phyloP scores from a whole-genome alignment of 2,329 filamentous ascomycete genomes.

The Aspergillus viridinutans region DNA sequence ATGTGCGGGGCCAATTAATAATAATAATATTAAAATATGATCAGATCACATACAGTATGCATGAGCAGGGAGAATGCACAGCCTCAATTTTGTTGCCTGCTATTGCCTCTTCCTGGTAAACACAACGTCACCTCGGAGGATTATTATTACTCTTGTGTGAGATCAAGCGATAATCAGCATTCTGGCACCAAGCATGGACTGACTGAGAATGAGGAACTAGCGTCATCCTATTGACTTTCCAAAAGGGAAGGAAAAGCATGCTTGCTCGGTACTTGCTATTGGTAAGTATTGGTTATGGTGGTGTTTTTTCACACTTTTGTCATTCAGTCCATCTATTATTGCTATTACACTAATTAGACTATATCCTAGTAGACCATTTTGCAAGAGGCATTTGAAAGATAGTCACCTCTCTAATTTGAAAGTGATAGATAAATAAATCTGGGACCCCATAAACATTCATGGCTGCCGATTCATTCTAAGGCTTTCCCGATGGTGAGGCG shows the following conservation, averaged over 20 bases:
- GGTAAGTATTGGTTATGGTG: background rate
- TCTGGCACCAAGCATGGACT: constrained; percentile 2
- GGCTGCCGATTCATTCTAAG: background rate
- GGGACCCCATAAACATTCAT: background rate
- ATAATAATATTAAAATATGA: background rate
- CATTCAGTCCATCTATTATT: background rate
- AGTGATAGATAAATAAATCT: background rate
- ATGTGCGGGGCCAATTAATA: constrained; percentile 17
- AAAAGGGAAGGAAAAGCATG: background rate
- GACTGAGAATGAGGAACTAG: background rate
- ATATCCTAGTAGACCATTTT: no score
- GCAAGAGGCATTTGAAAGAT: no score
- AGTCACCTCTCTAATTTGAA: no score
- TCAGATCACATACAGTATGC: background rate
- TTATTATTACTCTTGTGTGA: background rate
- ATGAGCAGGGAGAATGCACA: constrained; percentile 22
- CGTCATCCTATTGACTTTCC: constrained; percentile 14
- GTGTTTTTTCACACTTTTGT: no score
- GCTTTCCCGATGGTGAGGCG: no score
- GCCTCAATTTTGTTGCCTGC: constrained; percentile 23
- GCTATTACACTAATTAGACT: background rate
- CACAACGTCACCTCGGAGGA: constrained; percentile 13
- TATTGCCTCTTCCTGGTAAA: constrained; percentile 1
- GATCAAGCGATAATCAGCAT: constrained; percentile 4
- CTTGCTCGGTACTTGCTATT: background rate